phyloP scores from a whole-genome alignment of 1,284 basidiomycete species.

The Ceratobasidium papillatum region DNA sequence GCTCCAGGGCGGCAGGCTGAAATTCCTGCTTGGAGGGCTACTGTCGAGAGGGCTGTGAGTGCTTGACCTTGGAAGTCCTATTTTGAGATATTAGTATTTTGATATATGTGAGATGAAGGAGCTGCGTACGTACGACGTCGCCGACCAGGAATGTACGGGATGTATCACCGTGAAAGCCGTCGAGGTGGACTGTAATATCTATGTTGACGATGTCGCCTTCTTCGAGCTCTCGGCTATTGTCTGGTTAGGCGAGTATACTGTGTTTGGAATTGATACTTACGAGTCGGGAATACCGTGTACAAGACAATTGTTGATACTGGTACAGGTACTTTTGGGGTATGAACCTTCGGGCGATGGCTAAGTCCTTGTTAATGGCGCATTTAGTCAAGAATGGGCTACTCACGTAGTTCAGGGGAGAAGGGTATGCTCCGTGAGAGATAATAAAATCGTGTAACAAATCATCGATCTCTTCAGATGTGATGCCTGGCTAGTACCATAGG shows the following conservation, averaged over 20 bases:
- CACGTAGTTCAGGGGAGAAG: constrained; percentile 83
- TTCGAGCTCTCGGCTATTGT: constrained; percentile 73
- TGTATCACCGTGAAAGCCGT: constrained; percentile 88
- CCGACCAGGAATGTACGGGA: constrained; percentile 83
- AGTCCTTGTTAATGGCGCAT: constrained; percentile 56
- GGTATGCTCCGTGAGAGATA: constrained; percentile 76
- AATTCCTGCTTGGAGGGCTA: constrained; percentile 78
- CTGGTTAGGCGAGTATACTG: background rate
- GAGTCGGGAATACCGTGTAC: constrained; percentile 89
- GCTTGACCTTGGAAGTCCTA: constrained; percentile 74
- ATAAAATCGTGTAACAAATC: constrained; percentile 75
- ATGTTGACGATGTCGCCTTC: constrained; percentile 86
- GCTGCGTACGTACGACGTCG: constrained; percentile 64
- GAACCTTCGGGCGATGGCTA: constrained; percentile 19
- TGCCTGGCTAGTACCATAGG: constrained; percentile 63
- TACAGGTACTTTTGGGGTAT: constrained; percentile 41
- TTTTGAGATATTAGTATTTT: background rate
- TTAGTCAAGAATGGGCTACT: constrained; percentile 91
- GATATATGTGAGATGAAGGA: background rate
- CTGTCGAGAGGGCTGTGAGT: constrained; percentile 68
- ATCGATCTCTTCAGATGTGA: constrained; percentile 81
- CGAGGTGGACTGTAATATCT: constrained; percentile 80
- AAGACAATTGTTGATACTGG: constrained; percentile 78
- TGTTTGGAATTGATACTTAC: constrained; percentile 53
- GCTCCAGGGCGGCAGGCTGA: constrained; percentile 77